Evolutionary conservation across 441 rosid genomes (phyloP).

Genomic region (Mallotus repandus): DNA sequence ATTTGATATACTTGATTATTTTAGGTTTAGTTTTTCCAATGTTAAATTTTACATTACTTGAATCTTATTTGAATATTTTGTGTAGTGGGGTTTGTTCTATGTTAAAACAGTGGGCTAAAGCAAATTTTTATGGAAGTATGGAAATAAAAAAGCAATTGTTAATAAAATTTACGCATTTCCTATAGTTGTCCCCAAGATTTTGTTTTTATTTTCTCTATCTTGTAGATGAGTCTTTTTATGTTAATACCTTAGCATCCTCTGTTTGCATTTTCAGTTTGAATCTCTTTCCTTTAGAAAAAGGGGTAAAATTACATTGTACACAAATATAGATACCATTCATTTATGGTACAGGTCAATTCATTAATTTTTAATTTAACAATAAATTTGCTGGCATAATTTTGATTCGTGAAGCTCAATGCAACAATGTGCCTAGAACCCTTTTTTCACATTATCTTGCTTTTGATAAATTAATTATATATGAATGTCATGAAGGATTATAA

Average conservation of each 20-base stretch:
- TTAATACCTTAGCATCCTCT: neutral
- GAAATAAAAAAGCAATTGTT: neutral
- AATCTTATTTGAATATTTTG: neutral
- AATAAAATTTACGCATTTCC: neutral
- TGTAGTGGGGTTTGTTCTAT: neutral
- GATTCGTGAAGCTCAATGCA: neutral
- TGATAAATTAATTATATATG: neutral
- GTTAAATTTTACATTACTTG: neutral
- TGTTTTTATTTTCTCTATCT: neutral
- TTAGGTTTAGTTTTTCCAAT: neutral
- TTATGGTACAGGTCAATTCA: neutral
- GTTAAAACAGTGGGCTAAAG: neutral
- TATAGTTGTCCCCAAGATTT: neutral
- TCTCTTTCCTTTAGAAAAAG: neutral
- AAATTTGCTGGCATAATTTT: neutral
- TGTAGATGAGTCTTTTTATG: neutral
- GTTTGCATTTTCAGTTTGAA: neutral
- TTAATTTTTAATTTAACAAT: neutral
- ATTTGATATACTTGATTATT: neutral
- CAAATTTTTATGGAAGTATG: neutral
- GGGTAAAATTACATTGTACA: neutral
- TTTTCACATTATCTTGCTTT: neutral
- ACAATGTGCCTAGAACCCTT: neutral
- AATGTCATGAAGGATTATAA: no score
- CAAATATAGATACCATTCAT: neutral